These are phyloP conservation scores for Alternaria angustiovoidea DNA, from an alignment of 2,329 filamentous ascomycete species.

Conservation along the genomic window DNA sequence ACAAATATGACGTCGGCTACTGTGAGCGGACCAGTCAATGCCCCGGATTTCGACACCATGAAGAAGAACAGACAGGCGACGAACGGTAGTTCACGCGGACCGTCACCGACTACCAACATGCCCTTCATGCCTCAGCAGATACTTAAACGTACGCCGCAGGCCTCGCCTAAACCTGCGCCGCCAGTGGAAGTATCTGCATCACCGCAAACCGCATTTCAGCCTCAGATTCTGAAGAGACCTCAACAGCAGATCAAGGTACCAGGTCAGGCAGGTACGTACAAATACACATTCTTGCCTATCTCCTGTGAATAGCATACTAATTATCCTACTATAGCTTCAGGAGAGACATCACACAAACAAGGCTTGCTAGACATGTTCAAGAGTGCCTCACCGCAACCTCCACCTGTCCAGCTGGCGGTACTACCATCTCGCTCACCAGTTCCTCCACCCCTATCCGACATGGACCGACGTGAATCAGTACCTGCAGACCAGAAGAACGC, in stretches of 20 bases:
- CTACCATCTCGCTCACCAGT: constrained; percentile 20
- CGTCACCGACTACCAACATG: constrained; percentile 37
- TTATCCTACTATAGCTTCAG: constrained; percentile 2
- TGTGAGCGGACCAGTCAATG: constrained; percentile 53
- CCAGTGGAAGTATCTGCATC: constrained; percentile 18
- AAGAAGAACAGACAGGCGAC: constrained; percentile 39
- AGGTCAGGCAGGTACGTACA: constrained; percentile 3
- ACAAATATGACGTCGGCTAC: constrained; percentile 50
- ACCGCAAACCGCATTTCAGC: constrained; percentile 39
- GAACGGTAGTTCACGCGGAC: constrained; percentile 38
- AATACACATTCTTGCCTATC: too few species aligned
- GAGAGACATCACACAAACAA: constrained; percentile 27
- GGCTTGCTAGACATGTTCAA: constrained; percentile 34
- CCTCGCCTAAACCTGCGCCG: constrained; percentile 11
- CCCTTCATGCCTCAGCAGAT: constrained; percentile 42
- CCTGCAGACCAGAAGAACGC: constrained; percentile 45
- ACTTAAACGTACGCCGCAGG: constrained; percentile 28
- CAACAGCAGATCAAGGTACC: constrained; percentile 35
- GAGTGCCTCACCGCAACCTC: constrained; percentile 23
- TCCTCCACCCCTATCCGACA: constrained; percentile 13
- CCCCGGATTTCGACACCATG: constrained; percentile 52
- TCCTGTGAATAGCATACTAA: neutral
- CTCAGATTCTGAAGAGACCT: constrained; percentile 48
- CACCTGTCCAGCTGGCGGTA: constrained; percentile 12
- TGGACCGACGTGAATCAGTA: constrained; percentile 40